Evolutionary conservation across 306 rosid species (phyloP), one percentile per base, ranked within the genome.

Genomic region (Argentina anserina): DNA sequence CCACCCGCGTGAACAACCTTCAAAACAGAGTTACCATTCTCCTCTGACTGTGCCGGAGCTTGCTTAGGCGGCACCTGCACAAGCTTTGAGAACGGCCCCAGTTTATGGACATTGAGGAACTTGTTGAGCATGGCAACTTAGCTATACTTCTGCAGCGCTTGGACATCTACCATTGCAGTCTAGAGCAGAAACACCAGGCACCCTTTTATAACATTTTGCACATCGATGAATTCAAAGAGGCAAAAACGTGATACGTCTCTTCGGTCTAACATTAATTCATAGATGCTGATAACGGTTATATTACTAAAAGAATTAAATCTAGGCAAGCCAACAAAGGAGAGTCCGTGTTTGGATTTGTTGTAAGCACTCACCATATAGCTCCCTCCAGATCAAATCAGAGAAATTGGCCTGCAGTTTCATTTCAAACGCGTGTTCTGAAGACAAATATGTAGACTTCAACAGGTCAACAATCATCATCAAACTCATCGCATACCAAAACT

Each of bases 1-100:
- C 82, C 82, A 6, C 85, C 82, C 0, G 63, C 60, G 9, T 78
- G 85, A 21, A 82, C 82, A 28, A 78, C 75, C 65, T 71, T 74
- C 74, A 78, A 64, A 34, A 49, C 4, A 3, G 73, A 20, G 6
- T 40, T 41, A 9, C 34, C 8, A 5, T 21, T 56, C 26, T 41
- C 67, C 29, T 21, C 7, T 15, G 29, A n/a, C 52, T 49, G 33
- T 4, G 61, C 72, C 3, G 41, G 15, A 23, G 28, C 62, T 34
- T 63, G 26, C 55, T 65, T 40, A n/a, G 37, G 39, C n/a, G 4
- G 75, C 41, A 33, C 67, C 2, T 13, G 50, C 2, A 31, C 23
- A 25, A 5, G 26, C 29, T 33, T 15, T 28, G 67, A 53, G 39
- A 36, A 80, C 1, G 72, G 75, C 33, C 18, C 40, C 12, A 75